Base-by-base conservation (phyloP, 306 rosid species). In the Sindora glabra region DNA sequence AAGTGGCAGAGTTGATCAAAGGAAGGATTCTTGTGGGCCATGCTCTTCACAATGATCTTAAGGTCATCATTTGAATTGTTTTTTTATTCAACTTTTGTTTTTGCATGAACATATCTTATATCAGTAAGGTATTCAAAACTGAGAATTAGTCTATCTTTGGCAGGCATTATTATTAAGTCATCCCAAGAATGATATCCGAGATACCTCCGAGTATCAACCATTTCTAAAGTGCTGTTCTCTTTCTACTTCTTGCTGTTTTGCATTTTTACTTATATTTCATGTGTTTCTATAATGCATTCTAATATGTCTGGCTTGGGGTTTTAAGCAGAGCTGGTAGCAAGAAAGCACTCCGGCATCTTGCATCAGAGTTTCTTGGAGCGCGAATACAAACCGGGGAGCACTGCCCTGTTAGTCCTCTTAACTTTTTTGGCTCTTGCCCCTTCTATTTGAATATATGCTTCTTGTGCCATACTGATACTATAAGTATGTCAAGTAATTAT, bases 381-480 rank as follows among this genome's bases (percentile, higher is more conserved):
- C 62, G 77, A 67, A 92, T 92, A 73, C 99, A 92, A 75, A 70
- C 79, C 36, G 94, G 96, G 65, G 96, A 92, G 79, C 99, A 92
- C 70, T 92, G 96, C 49, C 90, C 96, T 42, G 96, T 92, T 64
- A 81, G 96, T 81, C 69, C 34, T 48, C 8, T 62, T 48, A 62
- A 70, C 67, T 70, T 46, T 50, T 23, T 27, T 40, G 15, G 3
- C 27, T 10, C 17, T 40, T 23, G 27, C 10, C n/a, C 42, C 8
- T 1, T 0, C 18, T 13, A 18, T 2, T 11, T 18, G 42, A 17
- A 38, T 18, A 44, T 26, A 26, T 26, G 12, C 16, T 64, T 60
- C 34, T 12, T 40, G 19, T 9, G 23, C 47, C 62, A 52, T 7
- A 48, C 14, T n/a, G 54, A 39, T 62, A 46, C 9, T 15, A 7